phyloP scores from a whole-genome alignment of 805 yeast species.

The Komagataella kurtzmanii region DNA sequence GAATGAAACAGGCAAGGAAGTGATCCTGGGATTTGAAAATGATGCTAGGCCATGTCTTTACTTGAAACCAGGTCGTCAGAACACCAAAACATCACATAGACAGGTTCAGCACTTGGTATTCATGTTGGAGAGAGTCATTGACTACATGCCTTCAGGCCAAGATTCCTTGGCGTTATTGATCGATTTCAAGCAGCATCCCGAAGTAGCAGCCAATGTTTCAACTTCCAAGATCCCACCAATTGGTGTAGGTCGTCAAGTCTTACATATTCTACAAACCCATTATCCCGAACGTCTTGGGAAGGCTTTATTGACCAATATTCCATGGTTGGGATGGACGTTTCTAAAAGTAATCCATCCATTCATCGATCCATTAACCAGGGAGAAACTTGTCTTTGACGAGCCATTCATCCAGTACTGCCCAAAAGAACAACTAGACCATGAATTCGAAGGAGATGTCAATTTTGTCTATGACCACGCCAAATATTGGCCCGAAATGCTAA shows the following conservation, averaged over 20 bases:
- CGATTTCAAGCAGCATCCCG: constrained; percentile 78
- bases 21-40: constrained; percentile 82
- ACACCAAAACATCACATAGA: constrained; percentile 77
- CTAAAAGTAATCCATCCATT: constrained; percentile 87
- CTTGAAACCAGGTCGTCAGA: constrained; percentile 89
- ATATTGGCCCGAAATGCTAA: constrained; percentile 66
- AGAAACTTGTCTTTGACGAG: constrained; percentile 83
- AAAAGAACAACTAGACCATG: constrained; percentile 62
- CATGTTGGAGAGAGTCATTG: constrained; percentile 85
- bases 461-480: constrained; percentile 70
- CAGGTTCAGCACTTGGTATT: constrained; percentile 95
- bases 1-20: constrained; percentile 86
- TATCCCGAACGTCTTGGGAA: constrained; percentile 95
- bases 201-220: constrained; percentile 30
- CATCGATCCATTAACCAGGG: constrained; percentile 90
- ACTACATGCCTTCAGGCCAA: constrained; percentile 94
- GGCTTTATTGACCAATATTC: constrained; percentile 84
- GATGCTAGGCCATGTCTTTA: constrained; percentile 87
- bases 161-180: constrained; percentile 85
- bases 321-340: constrained; percentile 89
- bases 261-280: constrained; percentile 89
- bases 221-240: constrained; percentile 78
- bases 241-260: constrained; percentile 79
- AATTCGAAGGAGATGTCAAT: constrained; percentile 76
- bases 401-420: constrained; percentile 82